Evolutionary conservation across 2,329 filamentous ascomycete species (phyloP), one percentile per base, ranked within the genome.

Genomic region (Ophiostoma australiae): DNA sequence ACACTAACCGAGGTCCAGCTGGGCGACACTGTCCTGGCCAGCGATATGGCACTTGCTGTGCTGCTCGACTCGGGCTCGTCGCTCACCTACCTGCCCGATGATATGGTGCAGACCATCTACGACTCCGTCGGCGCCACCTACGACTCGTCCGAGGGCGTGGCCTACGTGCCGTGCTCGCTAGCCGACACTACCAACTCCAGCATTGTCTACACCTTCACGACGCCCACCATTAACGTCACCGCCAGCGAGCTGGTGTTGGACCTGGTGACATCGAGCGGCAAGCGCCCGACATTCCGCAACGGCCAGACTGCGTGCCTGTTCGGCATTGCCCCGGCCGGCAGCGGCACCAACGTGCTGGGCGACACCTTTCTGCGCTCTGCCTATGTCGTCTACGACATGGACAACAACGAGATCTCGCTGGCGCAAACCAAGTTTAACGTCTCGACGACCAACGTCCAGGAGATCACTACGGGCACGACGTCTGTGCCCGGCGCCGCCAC

Each of bases 351-450:
- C 63, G 86, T 92, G 1, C 81, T 93, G 37, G 91, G 91, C 20
- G 91, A 93, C 77, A 91, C 90, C 0, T 93, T 93, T 78, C 81
- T 93, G 70, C 84, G 91, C 67, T 90, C 88, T 48, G 90, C 90
- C 0, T 93, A 93, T 75, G 85, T 92, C 17, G 90, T 93, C 13
- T 93, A 91, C 77, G 90, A 93, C 77, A 82, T 92, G 31, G 86
- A 83, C 37, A 91, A 91, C 78, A 88, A 92, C 77, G 83, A 90
- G 79, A 88, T 93, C 74, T 89, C 88, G 1, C 80, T 93, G 41
- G 91, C 90, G 1, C 87, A 90, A 78, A 89, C 89, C 23, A 85
- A 83, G 69, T 89, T 88, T 78, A 87, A 90, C 76, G 81, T 84
- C 4, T 84, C 84, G 0, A 72, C 76, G 20, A 82, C 81, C 5